These are phyloP conservation scores for Cardiospermum halicacabum DNA, from an alignment of 345 rosid genomes.

Conservation along the genomic window DNA sequence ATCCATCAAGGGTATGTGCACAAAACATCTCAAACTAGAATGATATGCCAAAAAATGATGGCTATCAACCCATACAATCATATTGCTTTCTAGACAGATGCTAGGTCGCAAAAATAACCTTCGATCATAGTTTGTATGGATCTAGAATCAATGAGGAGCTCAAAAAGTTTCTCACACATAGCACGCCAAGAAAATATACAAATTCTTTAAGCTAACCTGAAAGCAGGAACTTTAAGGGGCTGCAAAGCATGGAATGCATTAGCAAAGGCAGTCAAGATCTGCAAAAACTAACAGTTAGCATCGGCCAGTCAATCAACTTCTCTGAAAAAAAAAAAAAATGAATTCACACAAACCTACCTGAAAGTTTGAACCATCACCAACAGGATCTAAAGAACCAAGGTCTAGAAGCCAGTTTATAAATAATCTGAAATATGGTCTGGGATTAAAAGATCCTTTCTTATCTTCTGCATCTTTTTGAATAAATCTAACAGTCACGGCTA, in stretches of 20 bases:
- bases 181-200: slow-evolving; percentile 1
- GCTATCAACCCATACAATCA: neutral
- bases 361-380: slow-evolving; percentile 59
- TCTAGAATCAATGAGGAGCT: neutral
- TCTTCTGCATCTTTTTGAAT: slow-evolving; percentile 87
- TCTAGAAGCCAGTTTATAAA: slow-evolving; percentile 77
- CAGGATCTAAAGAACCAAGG: slow-evolving; percentile 58
- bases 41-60: slow-evolving; percentile 1
- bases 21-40: neutral
- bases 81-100: neutral
- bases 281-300: slow-evolving; percentile 21
- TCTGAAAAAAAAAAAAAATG: neutral
- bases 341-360: slow-evolving; percentile 46
- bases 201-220: slow-evolving; percentile 56
- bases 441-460: slow-evolving; percentile 63
- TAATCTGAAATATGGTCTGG: slow-evolving; percentile 71
- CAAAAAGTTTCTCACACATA: neutral
- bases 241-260: slow-evolving; percentile 83
- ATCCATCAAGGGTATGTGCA: neutral
- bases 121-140: neutral
- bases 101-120: neutral
- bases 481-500: slow-evolving; percentile 62
- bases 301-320: slow-evolving; percentile 12
- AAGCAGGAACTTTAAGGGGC: slow-evolving; percentile 87
- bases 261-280: slow-evolving; percentile 86